Base-by-base conservation (phyloP, 1,284 basidiomycete species). In the Schizophyllum amplum region DNA sequence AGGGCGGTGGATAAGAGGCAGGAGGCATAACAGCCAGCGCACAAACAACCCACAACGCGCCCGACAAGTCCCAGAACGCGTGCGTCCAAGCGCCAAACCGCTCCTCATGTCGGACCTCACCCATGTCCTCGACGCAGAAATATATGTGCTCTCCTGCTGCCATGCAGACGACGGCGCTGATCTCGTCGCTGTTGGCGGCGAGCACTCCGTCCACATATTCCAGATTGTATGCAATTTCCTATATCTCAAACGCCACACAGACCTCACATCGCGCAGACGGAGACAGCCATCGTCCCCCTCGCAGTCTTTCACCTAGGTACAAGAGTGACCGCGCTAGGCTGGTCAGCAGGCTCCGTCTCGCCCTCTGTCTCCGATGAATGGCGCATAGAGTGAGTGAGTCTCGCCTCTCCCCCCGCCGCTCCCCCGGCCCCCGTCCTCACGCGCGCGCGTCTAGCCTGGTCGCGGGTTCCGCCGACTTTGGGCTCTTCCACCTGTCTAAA, bases 271-370 rank as follows among this genome's bases (percentile, higher is more conserved):
- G 33, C 33, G 33, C 60, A 81, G 73, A 70, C 69, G 24, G 65
- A 74, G 55, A 71, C 73, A 1, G 71, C 71, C 15, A 78, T 70
- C 63, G 72, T 72, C 57, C 69, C 71, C 27, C 64, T 92, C 62
- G 87, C 88, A 49, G 82, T 81, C 24, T 91, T 91, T 64, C 80
- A 87, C 67, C 71, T 90, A 33, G 89, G 89, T n/a, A 74, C 78
- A 4, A 77, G 81, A 53, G 76, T 87, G 49, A 88, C 86, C 5
- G 81, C 89, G 4, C 67, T 92, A n/a, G 86, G 88, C 4, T 92
- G 87, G 84, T 91, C 89, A 3, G 75, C 86, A 47, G 73, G 75
- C 25, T 75, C 85, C 13, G 72, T 82, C 9, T 90, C 89, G 3
- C 86, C 89, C 2, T 77, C 81, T 4, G 71, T 71, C 17, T 77